A percentile compares a stretch with the other conserved stretches of the same genome.
Conservation (phyloP, 148 eudicot genomes). For the Cornus kousa region DNA sequence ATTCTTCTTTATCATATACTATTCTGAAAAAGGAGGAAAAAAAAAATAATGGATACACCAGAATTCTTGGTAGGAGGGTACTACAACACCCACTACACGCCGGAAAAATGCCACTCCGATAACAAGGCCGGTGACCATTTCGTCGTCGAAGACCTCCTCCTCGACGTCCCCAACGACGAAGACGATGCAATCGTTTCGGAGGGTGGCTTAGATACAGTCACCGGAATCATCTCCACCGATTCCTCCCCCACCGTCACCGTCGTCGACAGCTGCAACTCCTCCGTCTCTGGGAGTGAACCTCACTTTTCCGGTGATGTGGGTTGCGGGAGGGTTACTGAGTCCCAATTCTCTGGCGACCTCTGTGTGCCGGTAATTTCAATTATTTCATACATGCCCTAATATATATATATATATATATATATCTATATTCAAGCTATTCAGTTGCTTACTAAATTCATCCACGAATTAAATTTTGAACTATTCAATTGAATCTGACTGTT, state of each 20-base stretch:
- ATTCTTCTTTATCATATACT: background rate
- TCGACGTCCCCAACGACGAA: constrained; percentile 69
- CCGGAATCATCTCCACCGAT: constrained; percentile 37
- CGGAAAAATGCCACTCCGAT: constrained; percentile 32
- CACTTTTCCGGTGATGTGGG: constrained; percentile 15
- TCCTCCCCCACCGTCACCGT: constrained; percentile 47
- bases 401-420: background rate
- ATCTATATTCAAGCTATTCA: background rate
- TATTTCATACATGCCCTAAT: too few species aligned
- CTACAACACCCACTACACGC: constrained; percentile 22
- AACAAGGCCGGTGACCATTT: constrained; percentile 48
- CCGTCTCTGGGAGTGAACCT: constrained; percentile 37
- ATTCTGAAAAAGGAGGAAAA: too few species aligned
- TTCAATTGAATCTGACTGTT: too few species aligned
- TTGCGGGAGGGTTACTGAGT: constrained; percentile 26
- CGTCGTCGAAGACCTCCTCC: constrained; percentile 80
- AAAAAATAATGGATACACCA: constrained; percentile 11
- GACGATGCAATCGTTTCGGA: constrained; percentile 38
- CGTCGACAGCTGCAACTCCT: constrained; percentile 63
- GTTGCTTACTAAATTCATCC: too few species aligned
- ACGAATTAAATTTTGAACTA: too few species aligned
- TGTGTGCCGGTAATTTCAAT: constrained; percentile 57
- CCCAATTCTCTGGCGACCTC: constrained; percentile 56
- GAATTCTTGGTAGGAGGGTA: constrained; percentile 26
- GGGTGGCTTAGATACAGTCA: constrained; percentile 19